Evolutionary conservation across 2,329 filamentous ascomycete species (phyloP), one percentile per base, ranked within the genome.

Genomic region (Pseudonectria foliicola): DNA sequence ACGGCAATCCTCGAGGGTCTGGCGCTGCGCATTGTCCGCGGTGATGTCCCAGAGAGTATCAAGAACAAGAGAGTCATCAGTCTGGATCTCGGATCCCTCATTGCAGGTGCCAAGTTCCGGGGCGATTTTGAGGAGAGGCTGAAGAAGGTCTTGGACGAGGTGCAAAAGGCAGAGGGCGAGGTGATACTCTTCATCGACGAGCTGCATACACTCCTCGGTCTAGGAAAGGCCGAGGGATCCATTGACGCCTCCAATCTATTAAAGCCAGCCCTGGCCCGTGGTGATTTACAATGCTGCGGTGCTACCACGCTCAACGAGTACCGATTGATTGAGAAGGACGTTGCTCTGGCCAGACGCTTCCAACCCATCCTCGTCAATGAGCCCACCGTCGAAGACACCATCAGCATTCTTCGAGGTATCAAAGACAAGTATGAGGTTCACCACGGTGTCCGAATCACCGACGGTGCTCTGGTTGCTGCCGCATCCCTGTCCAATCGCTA

Each of bases 361-460:
- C 92, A 98, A 53, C 89, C 92, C 0, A 95, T 98, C 38, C 63
- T 87, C 25, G 88, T 98, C n/a, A 85, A 81, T 40, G 92, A 98
- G 52, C 92, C 92, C 0, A 82, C 78, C 0, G 89, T 96, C 1
- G 79, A 86, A 48, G 89, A 95, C 48, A 95, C 92, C 0, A 89
- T 98, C 42, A 95, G 87, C 33, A 96, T 98, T 38, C 68, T 98
- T 1, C 80, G 92, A 53, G 92, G 90, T 31, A 95, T 98, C 67
- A 96, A 96, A 56, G 89, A 96, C 54, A 86, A 88, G 47, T 98
- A 98, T 53, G 92, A 96, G 59, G 86, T 96, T 1, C 92, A 96
- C 48, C 92, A 98, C 54, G 90, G 92, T 62, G 90, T 96, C 0
- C 75, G 89, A 35, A 96, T 98, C 46, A 94, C 87, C 0, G 92